Evolutionary conservation across 2,329 filamentous ascomycete genomes (phyloP), one percentile per base, ranked within the genome.

Genomic region (Ophiostoma triangulosporum): DNA sequence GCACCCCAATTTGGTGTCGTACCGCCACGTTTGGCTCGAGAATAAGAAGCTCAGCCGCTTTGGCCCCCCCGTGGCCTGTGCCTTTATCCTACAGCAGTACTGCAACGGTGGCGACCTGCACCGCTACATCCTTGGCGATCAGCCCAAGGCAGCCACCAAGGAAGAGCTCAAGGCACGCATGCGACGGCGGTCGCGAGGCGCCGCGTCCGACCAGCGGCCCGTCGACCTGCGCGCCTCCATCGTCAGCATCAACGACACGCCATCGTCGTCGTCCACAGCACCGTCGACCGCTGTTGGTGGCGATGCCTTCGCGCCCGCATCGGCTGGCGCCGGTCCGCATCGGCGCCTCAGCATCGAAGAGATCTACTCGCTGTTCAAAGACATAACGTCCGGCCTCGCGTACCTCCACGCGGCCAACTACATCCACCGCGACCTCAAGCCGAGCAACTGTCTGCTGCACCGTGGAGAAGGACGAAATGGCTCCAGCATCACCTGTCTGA

Each of bases 71-170:
- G 89, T 98, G 1, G 89, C 89, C 11, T 97, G 91, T 62, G 89
- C 91, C 4, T 98, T 95, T 65, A 98, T 98, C 54, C 75, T 98
- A 7, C 93, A 98, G 65, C 90, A 98, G 64, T 98, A 95, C 63
- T 98, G 94, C 70, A 97, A 98, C 64, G 77, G 83, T 1, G 93
- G 93, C 15, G 93, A 98, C 64, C 74, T 98, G 17, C 84, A 95
- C 56, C 82, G 85, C 58, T 94, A 95, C 64, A 81, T 98, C 15
- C 73, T 90, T n/a, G 83, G 84, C 6, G 77, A 82, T 6, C 70
- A 72, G 24, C 73, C 80, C 0, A 77, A 78, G 50, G 75, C 80
- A 49, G 74, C 74, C 0, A 88, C 87, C 7, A 87, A 87, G 54
- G 86, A 97, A 62, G 81, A 93, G 62, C 73, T 97, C 60, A 97